Evolutionary conservation across 1,284 basidiomycete species (phyloP).

Genomic region (Pulveroboletus sp.): DNA sequence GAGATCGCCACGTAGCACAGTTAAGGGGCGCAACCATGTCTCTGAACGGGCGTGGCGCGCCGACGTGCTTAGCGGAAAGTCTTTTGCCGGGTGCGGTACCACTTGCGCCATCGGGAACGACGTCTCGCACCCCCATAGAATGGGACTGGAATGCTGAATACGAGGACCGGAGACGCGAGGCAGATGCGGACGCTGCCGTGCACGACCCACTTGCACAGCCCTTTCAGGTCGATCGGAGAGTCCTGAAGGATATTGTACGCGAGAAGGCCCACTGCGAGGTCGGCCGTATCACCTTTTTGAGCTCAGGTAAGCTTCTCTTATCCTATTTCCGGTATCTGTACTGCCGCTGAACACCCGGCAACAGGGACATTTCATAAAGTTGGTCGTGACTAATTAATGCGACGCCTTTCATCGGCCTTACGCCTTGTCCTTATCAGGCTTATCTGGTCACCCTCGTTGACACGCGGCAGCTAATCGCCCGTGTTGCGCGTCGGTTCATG

Average conservation of each 20-base stretch:
- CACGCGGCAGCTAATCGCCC: conserved; percentile 63
- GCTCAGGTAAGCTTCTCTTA: conserved; percentile 56
- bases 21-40: conserved; percentile 15
- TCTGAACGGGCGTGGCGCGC: not conserved
- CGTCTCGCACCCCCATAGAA: conserved; percentile 34
- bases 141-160: conserved; percentile 74
- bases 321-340: conserved; percentile 3
- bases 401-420: conserved; percentile 6
- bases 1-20: conserved; percentile 10
- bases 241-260: conserved; percentile 72
- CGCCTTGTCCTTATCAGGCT: conserved; percentile 46
- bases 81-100: conserved; percentile 26
- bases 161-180: conserved; percentile 60
- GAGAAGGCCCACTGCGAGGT: conserved; percentile 67
- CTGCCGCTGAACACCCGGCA: conserved; percentile 1
- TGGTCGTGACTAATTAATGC: conserved; percentile 17
- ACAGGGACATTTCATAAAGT: conserved; percentile 81
- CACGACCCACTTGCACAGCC: conserved; percentile 52
- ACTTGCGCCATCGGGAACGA: conserved; percentile 12
- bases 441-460: conserved; percentile 71
- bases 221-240: conserved; percentile 69
- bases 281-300: conserved; percentile 68
- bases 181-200: conserved; percentile 55
- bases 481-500: conserved; percentile 81
- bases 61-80: not conserved